Conservation (phyloP, 2,329 filamentous ascomycete species). For the Sporothrix brunneoviolacea region DNA sequence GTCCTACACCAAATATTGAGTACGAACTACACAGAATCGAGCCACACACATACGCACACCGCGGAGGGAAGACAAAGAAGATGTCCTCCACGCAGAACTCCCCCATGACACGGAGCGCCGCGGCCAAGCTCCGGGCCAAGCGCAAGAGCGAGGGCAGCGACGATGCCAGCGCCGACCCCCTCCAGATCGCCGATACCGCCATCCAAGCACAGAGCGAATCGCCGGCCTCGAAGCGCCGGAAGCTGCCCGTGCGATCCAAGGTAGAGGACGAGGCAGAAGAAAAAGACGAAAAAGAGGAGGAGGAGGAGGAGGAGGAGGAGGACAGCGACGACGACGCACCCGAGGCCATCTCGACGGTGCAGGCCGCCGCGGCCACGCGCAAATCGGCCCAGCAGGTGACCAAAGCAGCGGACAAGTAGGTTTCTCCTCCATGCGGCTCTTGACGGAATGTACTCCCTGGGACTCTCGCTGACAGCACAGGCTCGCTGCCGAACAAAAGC, state of each 20-base stretch:
- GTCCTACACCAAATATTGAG: no score
- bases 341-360: slow-evolving; percentile 50
- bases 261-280: background rate
- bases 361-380: slow-evolving; percentile 40
- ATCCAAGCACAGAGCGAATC: background rate
- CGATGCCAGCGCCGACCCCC: background rate
- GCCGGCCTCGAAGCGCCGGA: slow-evolving; percentile 11
- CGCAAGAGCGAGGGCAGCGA: slow-evolving; percentile 8
- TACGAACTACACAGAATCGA: background rate
- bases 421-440: background rate
- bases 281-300: slow-evolving; percentile 4
- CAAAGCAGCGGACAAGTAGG: slow-evolving; percentile 47
- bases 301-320: slow-evolving; percentile 26
- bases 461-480: slow-evolving; percentile 26
- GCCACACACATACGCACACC: background rate
- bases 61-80: no score
- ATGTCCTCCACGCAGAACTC: slow-evolving; percentile 12
- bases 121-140: slow-evolving; percentile 13
- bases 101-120: slow-evolving; percentile 12
- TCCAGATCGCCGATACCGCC: background rate
- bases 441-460: background rate
- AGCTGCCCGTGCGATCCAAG: slow-evolving; percentile 22
- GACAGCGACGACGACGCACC: slow-evolving; percentile 52
- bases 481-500: slow-evolving; percentile 44
- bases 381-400: slow-evolving; percentile 40